Evolutionary conservation across 164 flowering plant species (phyloP).

Genomic region (Berberis vulgaris): DNA sequence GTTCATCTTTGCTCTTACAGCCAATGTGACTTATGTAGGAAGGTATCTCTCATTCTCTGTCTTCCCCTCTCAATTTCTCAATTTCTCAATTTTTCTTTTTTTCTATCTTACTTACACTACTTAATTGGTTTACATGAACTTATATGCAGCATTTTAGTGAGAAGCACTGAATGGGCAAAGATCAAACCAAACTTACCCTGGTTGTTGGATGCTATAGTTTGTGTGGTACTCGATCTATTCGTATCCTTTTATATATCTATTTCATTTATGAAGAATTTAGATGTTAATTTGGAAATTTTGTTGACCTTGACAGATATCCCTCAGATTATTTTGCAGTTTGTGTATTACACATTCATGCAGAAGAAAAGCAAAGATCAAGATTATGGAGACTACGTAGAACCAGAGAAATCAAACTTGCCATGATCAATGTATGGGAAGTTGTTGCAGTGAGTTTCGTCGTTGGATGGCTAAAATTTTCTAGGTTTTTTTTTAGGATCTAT

Average conservation of each 20-base stretch:
- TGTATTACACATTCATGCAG: conserved; percentile 42
- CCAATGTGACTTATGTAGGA: conserved; percentile 67
- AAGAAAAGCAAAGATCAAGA: conserved; percentile 14
- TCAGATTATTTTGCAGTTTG: conserved; percentile 70
- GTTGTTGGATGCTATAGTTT: conserved; percentile 78
- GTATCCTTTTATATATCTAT: conserved; percentile 45
- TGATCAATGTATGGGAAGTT: neutral
- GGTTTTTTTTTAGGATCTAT: neutral
- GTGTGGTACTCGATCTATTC: conserved; percentile 69
- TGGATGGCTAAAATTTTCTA: neutral
- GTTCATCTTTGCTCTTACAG: conserved; percentile 77
- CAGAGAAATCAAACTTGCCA: conserved; percentile 15
- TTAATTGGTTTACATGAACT: neutral
- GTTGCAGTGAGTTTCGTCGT: neutral
- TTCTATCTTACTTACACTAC: no score
- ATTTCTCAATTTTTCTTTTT: neutral
- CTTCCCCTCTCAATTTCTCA: neutral
- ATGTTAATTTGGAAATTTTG: neutral
- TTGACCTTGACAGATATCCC: conserved; percentile 18
- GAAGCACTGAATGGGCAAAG: conserved; percentile 56
- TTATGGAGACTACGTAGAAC: conserved; percentile 19
- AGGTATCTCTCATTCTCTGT: conserved; percentile 32
- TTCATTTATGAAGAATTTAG: neutral
- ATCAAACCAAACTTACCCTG: conserved; percentile 80
- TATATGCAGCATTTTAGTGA: conserved; percentile 58